Base-by-base conservation (phyloP, 176 grass and related monocot genomes). In the Raddia distichophylla region DNA sequence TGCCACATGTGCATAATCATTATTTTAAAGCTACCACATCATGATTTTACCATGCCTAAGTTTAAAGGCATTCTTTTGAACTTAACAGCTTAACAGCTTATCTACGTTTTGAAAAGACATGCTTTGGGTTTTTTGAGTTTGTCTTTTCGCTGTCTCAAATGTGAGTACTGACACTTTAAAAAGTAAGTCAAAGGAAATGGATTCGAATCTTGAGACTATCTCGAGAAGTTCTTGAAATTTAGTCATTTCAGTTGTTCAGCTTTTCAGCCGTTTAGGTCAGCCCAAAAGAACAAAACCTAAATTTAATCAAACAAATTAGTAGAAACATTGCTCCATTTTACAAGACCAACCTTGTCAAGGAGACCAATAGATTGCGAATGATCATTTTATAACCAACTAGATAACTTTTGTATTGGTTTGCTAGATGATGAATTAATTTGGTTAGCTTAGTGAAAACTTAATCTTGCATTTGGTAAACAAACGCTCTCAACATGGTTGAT, bases 321-420 rank as follows among this genome's bases (percentile, higher is more conserved):
- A 67, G 53, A 84, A 59, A 4, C 66, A 9, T 67, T 60, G 16
- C 14, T 61, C 45, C 34, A 83, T 19, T 72, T 8, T 74, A 32
- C 57, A 35, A 32, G 63, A 53, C 47, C 9, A 64, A 46, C 59
- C 27, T 72, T n/a, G 55, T 52, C 44, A 22, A 27, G 27, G 69
- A 18, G 18, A 42, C 22, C 55, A 40, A 65, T 37, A 64, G 22
- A 47, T 9, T 17, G 14, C 18, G 4, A 35, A 10, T 5, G 8
- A 19, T 55, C 5, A 17, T 48, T 53, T 18, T 52, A 70, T 13
- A 33, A 46, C 17, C 61, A 64, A 10, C 0, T 73, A 3, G 8
- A 71, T 43, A 68, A 5, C 37, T 40, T n/a, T 15, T 15, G 10
- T 14, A 2, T 35, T 60, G 14, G 20, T 8, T 51, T 69, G 35